These are phyloP conservation scores for Rhodomyrtus tomentosa DNA, from an alignment of 345 rosid genomes.

Conservation along the genomic window DNA sequence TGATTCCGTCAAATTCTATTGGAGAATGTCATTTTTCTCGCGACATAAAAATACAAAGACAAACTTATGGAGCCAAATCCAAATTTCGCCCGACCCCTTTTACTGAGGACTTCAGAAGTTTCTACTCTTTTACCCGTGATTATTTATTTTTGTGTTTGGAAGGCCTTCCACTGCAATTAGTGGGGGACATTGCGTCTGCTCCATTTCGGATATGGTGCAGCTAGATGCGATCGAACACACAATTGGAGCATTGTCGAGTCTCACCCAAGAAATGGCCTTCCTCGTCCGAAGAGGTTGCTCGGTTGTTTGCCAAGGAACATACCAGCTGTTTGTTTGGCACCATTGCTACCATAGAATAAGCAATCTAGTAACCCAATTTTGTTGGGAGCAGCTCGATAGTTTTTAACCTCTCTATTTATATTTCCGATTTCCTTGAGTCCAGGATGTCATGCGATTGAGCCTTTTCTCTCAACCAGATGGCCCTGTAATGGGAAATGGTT, in stretches of 20 bases:
- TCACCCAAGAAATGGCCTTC: too few relatives aligned
- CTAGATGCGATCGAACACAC: background rate
- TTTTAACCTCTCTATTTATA: background rate
- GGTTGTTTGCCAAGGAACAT: background rate
- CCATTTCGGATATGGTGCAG: background rate
- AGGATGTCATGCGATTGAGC: slow-evolving; percentile 57
- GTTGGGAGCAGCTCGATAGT: background rate
- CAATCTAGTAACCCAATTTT: background rate
- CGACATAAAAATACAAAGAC: background rate
- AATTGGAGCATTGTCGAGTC: background rate
- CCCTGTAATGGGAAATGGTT: slow-evolving; percentile 70
- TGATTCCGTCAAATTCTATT: background rate
- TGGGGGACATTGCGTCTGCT: background rate
- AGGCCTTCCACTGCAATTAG: background rate
- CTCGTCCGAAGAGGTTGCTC: too few relatives aligned
- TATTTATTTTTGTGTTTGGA: background rate
- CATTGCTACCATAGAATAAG: background rate
- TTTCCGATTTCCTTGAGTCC: slow-evolving; percentile 1
- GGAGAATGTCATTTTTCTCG: background rate
- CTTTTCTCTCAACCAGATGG: slow-evolving; percentile 94
- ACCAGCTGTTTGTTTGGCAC: background rate
- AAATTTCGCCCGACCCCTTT: background rate
- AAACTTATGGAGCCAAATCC: background rate
- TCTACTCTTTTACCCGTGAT: background rate
- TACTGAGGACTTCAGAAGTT: background rate